Percentiles rank a stretch among this genome's conserved stretches.
Evolutionary conservation across 2,329 filamentous ascomycete genomes (phyloP).

Genomic region (Ilyonectria robusta): DNA sequence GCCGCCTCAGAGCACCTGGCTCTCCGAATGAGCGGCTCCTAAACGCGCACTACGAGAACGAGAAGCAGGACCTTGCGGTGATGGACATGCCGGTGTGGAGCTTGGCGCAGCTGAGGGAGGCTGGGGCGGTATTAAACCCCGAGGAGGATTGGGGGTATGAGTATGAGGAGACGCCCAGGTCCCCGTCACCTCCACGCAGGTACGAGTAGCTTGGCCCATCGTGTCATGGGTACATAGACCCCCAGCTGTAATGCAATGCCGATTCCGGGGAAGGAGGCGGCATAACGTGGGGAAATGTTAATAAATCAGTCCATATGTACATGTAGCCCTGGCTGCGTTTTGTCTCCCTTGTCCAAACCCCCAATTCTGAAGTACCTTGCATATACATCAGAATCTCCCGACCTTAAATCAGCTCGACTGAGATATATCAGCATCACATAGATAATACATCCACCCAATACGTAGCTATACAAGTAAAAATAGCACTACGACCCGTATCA

Average conservation of each 20-base stretch:
- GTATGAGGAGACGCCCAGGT: slow-evolving; percentile 50
- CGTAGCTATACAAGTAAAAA: not conserved
- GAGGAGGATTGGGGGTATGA: slow-evolving; percentile 53
- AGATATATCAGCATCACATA: not conserved
- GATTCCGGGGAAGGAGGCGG: slow-evolving; percentile 5
- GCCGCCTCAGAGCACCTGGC: slow-evolving; percentile 42
- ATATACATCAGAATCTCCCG: not conserved
- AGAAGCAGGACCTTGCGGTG: slow-evolving; percentile 48
- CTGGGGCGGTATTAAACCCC: slow-evolving; percentile 49
- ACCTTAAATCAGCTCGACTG: not conserved
- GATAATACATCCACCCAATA: not conserved
- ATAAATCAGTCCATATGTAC: slow-evolving; percentile 15
- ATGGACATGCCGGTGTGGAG: slow-evolving; percentile 37
- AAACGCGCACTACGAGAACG: slow-evolving; percentile 46
- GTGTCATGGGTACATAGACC: not conserved
- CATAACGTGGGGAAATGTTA: slow-evolving; percentile 9
- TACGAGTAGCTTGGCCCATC: not conserved
- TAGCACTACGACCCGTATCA: not conserved
- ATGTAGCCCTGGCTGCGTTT: not conserved
- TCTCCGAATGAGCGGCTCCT: slow-evolving; percentile 25
- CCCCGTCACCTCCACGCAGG: not conserved
- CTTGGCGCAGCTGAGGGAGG: slow-evolving; percentile 38
- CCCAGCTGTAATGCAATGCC: not conserved
- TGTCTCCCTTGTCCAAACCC: slow-evolving; percentile 9
- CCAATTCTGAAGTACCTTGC: slow-evolving; percentile 11